Evolutionary conservation across 495 filamentous ascomycete genomes (phyloP), one percentile per base, ranked within the genome.

Genomic region (Margaritispora aquatica): DNA sequence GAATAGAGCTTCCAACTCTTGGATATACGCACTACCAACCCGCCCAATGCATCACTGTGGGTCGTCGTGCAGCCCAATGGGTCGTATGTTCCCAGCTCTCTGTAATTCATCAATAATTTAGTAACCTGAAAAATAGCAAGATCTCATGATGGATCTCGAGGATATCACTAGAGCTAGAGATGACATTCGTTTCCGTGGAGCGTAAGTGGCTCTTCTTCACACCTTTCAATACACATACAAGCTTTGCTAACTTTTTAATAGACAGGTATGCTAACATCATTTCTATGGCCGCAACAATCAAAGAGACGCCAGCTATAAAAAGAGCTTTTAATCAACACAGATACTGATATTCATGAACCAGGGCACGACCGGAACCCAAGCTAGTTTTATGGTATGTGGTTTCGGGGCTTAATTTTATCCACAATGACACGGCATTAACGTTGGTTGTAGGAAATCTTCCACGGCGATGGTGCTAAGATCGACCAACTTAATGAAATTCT

Each of bases 141-240:
- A 96, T 68, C 79, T 97, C 17, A 75, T 94, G 63, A 86, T 93
- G 77, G 94, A 97, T 58, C 80, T 98, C 41, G 77, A 85, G 60
- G 87, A 90, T 71, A 80, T 97, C 31, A 88, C 93, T 71, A 77
- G 81, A 31, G 89, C 84, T 7, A 84, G 86, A 51, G 75, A 83
- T 22, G 84, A 86, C 51, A 82, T 98, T 46, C 80, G 84, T 52
- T 96, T 96, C 77, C 86, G 94, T 50, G 92, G 59, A 7, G 86
- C 80, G 51, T 85, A 92, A n/a, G n/a, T n/a, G n/a, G n/a, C n/a
- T n/a, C n/a, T n/a, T n/a, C n/a, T n/a, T n/a, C n/a, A n/a, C n/a
- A n/a, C n/a, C n/a, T n/a, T n/a, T n/a, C n/a, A n/a, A n/a, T n/a
- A n/a, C n/a, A n/a, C n/a, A n/a, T n/a, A n/a, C n/a, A n/a, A n/a